phyloP scores from a whole-genome alignment of 257 asterid genomes.

The Linderniella brevidens region DNA sequence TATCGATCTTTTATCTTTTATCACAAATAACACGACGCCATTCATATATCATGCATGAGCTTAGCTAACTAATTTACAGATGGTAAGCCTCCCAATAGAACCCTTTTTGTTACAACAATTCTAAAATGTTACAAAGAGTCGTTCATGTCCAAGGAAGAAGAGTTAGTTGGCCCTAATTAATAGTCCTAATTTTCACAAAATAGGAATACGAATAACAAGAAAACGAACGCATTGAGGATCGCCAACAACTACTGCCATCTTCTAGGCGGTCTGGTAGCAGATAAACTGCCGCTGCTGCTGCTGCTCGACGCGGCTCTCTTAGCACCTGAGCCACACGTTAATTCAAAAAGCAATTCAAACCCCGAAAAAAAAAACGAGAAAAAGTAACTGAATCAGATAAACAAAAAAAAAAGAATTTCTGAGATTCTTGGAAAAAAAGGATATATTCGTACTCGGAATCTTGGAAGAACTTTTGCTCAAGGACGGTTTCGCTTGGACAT shows the following conservation, averaged over 20 bases:
- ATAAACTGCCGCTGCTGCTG: conserved; percentile 11
- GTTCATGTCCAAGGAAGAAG: background rate
- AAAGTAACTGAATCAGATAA: background rate
- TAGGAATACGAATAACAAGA: background rate
- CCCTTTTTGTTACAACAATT: conserved; percentile 12
- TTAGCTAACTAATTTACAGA: conserved; percentile 3
- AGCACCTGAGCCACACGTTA: conserved; percentile 29
- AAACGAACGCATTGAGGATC: background rate
- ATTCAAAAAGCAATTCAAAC: background rate
- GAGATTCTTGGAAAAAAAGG: conserved; percentile 1
- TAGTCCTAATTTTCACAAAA: conserved; percentile 15
- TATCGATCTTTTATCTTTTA: no score
- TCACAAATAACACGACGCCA: no score
- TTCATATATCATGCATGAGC: no score
- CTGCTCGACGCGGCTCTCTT: conserved; percentile 18
- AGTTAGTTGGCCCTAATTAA: no score
- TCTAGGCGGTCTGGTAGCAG: conserved; percentile 29
- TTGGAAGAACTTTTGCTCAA: conserved; percentile 46
- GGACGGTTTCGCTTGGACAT: conserved; percentile 27
- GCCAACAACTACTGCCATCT: conserved; percentile 28
- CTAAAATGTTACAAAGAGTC: conserved; percentile 13
- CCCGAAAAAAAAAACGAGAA: background rate
- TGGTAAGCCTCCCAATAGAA: background rate
- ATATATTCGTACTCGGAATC: conserved; percentile 34
- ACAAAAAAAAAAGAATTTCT: background rate